A percentile compares a stretch with the other conserved stretches of the same genome.
These are phyloP conservation scores for Paraconiothyrium brasiliense DNA, from an alignment of 2,329 filamentous ascomycete genomes.

Conservation along the genomic window DNA sequence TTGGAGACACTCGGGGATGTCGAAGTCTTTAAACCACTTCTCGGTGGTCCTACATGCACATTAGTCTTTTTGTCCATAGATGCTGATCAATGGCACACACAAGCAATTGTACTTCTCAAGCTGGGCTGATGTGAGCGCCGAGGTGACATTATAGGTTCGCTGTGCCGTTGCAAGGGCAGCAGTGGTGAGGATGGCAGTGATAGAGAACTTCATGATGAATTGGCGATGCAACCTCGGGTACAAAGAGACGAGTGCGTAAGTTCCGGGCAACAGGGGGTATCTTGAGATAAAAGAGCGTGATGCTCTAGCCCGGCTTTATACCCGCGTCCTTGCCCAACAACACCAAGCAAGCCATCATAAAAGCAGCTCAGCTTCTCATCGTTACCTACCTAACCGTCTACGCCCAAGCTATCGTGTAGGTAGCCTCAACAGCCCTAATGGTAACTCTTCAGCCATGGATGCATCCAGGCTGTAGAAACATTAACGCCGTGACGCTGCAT, in stretches of 20 bases:
- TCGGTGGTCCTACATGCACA: constrained; percentile 18
- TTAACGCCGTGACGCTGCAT: neutral
- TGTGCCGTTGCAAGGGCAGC: constrained; percentile 21
- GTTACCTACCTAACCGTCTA: neutral
- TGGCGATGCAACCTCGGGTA: neutral
- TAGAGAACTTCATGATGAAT: constrained; percentile 10
- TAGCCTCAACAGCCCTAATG: neutral
- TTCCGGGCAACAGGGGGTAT: neutral
- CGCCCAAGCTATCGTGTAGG: neutral
- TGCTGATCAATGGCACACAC: constrained; percentile 17
- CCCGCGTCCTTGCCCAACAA: neutral
- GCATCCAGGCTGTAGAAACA: neutral
- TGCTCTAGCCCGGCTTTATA: neutral
- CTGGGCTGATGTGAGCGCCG: constrained; percentile 27
- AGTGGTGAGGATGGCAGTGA: constrained; percentile 10
- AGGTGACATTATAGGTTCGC: constrained; percentile 35
- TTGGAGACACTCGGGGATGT: constrained; percentile 24
- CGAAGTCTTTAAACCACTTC: constrained; percentile 22
- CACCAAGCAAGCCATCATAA: neutral
- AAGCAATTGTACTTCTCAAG: constrained; percentile 37
- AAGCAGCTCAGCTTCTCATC: neutral
- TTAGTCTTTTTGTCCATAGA: neutral
- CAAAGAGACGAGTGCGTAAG: neutral
- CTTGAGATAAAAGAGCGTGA: neutral
- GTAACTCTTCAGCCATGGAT: neutral